A percentile compares a stretch with the other conserved stretches of the same genome.
These are phyloP conservation scores for Xylariaceae sp. DNA, from an alignment of 2,329 filamentous ascomycete genomes.

Conservation along the genomic window DNA sequence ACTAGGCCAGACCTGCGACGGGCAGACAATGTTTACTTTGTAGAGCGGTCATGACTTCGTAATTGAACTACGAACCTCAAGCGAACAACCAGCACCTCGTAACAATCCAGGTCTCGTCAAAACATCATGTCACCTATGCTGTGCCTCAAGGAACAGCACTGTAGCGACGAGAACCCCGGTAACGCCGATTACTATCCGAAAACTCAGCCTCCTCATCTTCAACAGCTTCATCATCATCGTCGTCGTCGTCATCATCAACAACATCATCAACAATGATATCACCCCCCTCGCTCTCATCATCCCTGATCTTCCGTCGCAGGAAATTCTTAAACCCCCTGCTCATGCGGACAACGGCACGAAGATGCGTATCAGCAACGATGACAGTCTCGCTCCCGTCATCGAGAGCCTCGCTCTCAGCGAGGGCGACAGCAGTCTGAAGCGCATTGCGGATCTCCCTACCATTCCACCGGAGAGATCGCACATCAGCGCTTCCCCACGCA, in stretches of 20 bases:
- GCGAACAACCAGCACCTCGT: no score
- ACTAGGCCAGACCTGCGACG: no score
- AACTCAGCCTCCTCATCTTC: neutral
- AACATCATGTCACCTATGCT: no score
- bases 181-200: neutral
- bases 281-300: constrained; percentile 4
- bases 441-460: constrained; percentile 37
- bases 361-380: constrained; percentile 33
- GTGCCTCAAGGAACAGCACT: no score
- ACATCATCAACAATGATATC: constrained; percentile 3
- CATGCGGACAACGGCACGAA: constrained; percentile 38
- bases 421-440: constrained; percentile 29
- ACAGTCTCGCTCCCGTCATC: constrained; percentile 29
- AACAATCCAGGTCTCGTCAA: no score
- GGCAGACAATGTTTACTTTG: no score
- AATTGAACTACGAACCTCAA: no score
- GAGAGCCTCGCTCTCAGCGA: constrained; percentile 29
- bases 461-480: constrained; percentile 38
- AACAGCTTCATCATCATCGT: neutral
- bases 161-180: no score
- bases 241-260: neutral
- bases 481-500: constrained; percentile 36
- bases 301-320: constrained; percentile 14
- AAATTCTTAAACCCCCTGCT: constrained; percentile 38
- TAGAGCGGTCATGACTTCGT: no score